Conservation (phyloP, 2,329 filamentous ascomycete genomes). For the Hypoxylon sp. region DNA sequence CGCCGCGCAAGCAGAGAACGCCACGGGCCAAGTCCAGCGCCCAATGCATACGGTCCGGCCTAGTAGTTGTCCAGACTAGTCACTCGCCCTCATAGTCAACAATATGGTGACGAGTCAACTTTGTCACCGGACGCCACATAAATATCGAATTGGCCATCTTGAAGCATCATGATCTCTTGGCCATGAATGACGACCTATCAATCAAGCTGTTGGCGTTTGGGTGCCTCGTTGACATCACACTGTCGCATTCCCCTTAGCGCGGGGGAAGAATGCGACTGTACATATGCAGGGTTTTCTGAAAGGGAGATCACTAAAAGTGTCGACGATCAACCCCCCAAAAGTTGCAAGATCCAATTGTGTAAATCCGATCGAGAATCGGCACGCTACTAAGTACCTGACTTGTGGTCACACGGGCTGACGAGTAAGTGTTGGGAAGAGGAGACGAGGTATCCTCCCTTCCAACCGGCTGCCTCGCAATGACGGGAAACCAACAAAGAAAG, state of each 20-base stretch:
- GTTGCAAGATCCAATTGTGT: conserved; percentile 21
- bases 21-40: neutral
- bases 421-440: neutral
- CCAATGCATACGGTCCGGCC: neutral
- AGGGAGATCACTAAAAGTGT: conserved; percentile 19
- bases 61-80: neutral
- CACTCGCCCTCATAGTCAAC: neutral
- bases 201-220: conserved; percentile 23
- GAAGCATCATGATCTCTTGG: conserved; percentile 13
- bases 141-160: conserved; percentile 1
- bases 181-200: conserved; percentile 4
- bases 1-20: conserved; percentile 12
- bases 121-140: neutral
- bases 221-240: conserved; percentile 40
- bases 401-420: neutral
- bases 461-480: neutral
- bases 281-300: conserved; percentile 23
- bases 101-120: conserved; percentile 8
- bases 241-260: conserved; percentile 35
- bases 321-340: conserved; percentile 22
- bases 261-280: conserved; percentile 36
- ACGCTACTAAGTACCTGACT: neutral
- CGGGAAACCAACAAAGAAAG: neutral
- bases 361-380: conserved; percentile 24
- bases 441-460: neutral